These are phyloP conservation scores for Fusarium udum DNA, from an alignment of 2,329 filamentous ascomycete genomes.

Conservation along the genomic window DNA sequence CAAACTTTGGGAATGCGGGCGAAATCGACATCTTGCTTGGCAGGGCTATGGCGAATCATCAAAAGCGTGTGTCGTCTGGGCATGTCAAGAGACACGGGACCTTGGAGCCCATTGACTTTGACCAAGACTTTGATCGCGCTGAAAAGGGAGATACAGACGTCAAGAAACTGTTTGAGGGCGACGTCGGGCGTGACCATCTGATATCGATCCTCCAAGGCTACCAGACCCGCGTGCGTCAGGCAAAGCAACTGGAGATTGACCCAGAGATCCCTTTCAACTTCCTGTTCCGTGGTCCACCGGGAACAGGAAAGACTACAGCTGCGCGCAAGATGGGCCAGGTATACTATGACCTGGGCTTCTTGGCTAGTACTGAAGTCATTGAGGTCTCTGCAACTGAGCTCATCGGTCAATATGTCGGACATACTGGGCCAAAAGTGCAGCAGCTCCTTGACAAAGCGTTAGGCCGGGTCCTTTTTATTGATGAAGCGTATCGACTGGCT, in stretches of 20 bases:
- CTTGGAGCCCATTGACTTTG: constrained; percentile 79
- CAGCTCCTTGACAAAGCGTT: constrained; percentile 67
- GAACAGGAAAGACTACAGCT: constrained; percentile 77
- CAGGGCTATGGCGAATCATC: constrained; percentile 34
- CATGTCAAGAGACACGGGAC: constrained; percentile 61
- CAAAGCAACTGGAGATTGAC: constrained; percentile 42
- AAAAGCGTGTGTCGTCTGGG: constrained; percentile 33
- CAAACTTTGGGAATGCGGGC: constrained; percentile 79
- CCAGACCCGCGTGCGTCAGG: constrained; percentile 54
- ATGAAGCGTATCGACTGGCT: constrained; percentile 74
- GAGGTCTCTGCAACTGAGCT: constrained; percentile 76
- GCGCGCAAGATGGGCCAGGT: constrained; percentile 80
- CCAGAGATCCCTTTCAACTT: constrained; percentile 71
- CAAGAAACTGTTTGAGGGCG: constrained; percentile 63
- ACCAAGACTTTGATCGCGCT: constrained; percentile 67
- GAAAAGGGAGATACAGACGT: constrained; percentile 56
- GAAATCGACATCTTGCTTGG: constrained; percentile 67
- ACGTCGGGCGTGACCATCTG: constrained; percentile 66
- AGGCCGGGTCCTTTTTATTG: constrained; percentile 75
- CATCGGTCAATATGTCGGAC: constrained; percentile 73
- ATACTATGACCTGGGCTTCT: constrained; percentile 78
- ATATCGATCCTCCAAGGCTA: constrained; percentile 64
- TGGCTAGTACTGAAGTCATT: constrained; percentile 67
- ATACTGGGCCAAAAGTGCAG: constrained; percentile 74
- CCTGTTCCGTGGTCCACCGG: constrained; percentile 71